Conservation (phyloP, 345 rosid species). For the Zanthoxylum bungeanum region DNA sequence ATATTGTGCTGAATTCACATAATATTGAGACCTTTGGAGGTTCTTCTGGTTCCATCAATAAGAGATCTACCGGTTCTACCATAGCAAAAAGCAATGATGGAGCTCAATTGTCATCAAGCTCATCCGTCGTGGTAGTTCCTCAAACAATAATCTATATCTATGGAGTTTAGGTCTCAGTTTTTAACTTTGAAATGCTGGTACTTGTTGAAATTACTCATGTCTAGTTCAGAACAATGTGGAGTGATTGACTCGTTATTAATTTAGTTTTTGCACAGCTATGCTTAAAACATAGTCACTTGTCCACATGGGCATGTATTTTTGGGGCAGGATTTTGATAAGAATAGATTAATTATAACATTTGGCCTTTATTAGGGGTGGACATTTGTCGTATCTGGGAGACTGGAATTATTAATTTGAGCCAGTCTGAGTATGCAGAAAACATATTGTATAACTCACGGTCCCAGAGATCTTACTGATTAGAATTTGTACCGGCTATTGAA, state of each 20-base stretch:
- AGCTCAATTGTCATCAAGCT: constrained; percentile 40
- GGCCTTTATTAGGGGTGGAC: background rate
- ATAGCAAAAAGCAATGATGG: constrained; percentile 40
- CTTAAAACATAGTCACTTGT: too few relatives aligned
- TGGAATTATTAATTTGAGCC: background rate
- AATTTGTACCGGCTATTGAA: background rate
- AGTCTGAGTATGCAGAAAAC: background rate
- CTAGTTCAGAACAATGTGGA: background rate
- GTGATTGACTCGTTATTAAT: background rate
- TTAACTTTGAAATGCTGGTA: background rate
- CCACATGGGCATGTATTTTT: background rate
- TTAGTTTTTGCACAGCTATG: background rate
- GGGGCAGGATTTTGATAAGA: background rate
- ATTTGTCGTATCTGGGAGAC: background rate
- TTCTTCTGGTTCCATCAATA: constrained; percentile 35
- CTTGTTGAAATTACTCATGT: background rate
- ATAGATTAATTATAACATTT: background rate
- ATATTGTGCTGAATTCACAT: constrained; percentile 50
- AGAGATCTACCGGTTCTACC: constrained; percentile 34
- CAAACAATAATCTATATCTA: background rate
- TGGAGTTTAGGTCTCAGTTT: background rate
- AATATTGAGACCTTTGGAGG: constrained; percentile 66
- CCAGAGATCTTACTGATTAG: background rate
- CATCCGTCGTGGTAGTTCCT: constrained; percentile 42
- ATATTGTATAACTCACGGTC: background rate